Evolutionary conservation across 768 basidiomycete species (phyloP).

Genomic region (Daedaleopsis nitida): DNA sequence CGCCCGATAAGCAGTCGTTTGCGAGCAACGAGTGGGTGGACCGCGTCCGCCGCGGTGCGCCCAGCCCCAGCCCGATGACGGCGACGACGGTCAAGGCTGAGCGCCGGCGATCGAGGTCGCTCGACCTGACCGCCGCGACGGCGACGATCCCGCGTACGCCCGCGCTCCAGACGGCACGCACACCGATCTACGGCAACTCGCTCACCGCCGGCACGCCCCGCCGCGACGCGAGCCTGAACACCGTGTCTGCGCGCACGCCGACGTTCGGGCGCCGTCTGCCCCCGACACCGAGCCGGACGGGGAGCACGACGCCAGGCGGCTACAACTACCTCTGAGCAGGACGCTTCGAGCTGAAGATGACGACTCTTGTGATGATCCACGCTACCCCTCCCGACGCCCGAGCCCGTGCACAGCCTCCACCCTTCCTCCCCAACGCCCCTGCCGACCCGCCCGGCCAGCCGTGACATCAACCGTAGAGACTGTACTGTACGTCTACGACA

Average conservation of each 20-base stretch:
- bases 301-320: constrained; percentile 6
- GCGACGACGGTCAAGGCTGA: constrained; percentile 17
- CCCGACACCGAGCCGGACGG: constrained; percentile 6
- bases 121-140: constrained; percentile 20
- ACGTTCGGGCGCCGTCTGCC: not conserved
- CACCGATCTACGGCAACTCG: constrained; percentile 12
- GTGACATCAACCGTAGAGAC: not conserved
- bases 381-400: not conserved
- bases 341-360: not conserved
- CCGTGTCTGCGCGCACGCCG: constrained; percentile 6
- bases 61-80: not conserved
- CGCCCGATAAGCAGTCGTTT: constrained; percentile 14
- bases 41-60: constrained; percentile 21
- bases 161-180: constrained; percentile 8
- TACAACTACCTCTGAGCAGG: constrained; percentile 4
- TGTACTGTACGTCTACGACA: not conserved
- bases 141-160: constrained; percentile 18
- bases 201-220: constrained; percentile 8
- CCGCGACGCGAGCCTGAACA: constrained; percentile 12
- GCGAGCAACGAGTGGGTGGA: constrained; percentile 23
- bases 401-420: not conserved
- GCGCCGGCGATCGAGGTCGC: constrained; percentile 26
- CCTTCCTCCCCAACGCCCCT: not conserved
- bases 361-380: not conserved
- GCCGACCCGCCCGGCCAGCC: not conserved